These are phyloP conservation scores for Tagetes patula DNA, from an alignment of 129 eudicot species.

Conservation along the genomic window DNA sequence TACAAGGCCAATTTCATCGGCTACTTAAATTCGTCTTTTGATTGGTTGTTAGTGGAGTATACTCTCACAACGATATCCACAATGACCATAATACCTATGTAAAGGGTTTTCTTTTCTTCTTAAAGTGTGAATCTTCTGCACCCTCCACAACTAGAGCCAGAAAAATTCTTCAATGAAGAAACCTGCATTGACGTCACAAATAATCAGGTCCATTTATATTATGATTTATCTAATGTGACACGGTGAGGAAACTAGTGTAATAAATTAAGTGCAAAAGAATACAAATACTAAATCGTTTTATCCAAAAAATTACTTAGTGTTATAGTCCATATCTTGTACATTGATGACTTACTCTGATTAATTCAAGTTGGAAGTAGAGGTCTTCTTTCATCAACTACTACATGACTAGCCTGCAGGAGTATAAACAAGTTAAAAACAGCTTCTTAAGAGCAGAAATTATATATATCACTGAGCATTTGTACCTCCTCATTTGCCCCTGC, in stretches of 20 bases:
- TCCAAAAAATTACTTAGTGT: background rate
- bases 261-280: background rate
- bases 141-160: conserved; percentile 28
- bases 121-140: conserved; percentile 9
- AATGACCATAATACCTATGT: conserved; percentile 23
- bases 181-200: conserved; percentile 25
- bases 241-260: no score
- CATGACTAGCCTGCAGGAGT: conserved; percentile 72
- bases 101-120: conserved; percentile 23
- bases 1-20: conserved; percentile 19
- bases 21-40: conserved; percentile 15
- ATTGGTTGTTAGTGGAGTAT: conserved; percentile 24
- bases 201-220: background rate
- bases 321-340: background rate
- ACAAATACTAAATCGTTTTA: conserved; percentile 6
- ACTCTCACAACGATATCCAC: conserved; percentile 33
- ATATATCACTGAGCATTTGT: conserved; percentile 15
- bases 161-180: conserved; percentile 36
- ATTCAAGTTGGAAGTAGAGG: conserved; percentile 90
- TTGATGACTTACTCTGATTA: conserved; percentile 32
- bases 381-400: conserved; percentile 79
- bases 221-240: background rate
- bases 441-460: background rate
- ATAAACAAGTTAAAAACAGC: conserved; percentile 5
- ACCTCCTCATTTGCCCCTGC: conserved; percentile 98